phyloP scores from a whole-genome alignment of 345 rosid species.

The Salix brachista region DNA sequence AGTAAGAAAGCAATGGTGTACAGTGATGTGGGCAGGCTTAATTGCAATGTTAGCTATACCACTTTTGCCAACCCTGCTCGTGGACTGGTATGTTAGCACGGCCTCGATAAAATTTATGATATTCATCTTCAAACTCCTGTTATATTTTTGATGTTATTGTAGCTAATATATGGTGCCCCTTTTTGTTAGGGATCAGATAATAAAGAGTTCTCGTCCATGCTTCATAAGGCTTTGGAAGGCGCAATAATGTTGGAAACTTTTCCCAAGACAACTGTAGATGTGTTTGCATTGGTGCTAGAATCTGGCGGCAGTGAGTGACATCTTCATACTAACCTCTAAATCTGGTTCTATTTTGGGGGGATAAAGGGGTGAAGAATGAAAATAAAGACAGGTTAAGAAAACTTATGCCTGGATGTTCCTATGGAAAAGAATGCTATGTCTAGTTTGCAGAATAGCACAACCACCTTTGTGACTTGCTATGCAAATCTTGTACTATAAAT shows the following conservation, averaged over 20 bases:
- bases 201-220: slow-evolving; percentile 78
- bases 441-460: not conserved
- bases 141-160: slow-evolving; percentile 6
- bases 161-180: slow-evolving; percentile 9
- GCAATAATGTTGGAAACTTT: slow-evolving; percentile 76
- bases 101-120: not conserved
- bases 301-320: slow-evolving; percentile 90
- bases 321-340: slow-evolving; percentile 1
- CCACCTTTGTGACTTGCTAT: not conserved
- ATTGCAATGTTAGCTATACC: slow-evolving; percentile 86
- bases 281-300: slow-evolving; percentile 89
- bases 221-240: slow-evolving; percentile 91
- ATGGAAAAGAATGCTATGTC: not conserved
- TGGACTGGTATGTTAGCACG: slow-evolving; percentile 55
- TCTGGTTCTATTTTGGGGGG: not conserved
- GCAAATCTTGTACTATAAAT: not conserved
- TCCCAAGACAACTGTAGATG: slow-evolving; percentile 94
- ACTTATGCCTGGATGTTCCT: not conserved
- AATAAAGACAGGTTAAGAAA: not conserved
- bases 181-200: slow-evolving; percentile 63
- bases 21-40: slow-evolving; percentile 72
- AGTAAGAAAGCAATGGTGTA: slow-evolving; percentile 94
- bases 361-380: not conserved
- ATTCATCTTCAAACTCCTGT: not conserved
- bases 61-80: slow-evolving; percentile 63